phyloP scores from a whole-genome alignment of 1,284 basidiomycete genomes.

The Earliella scabrosa region DNA sequence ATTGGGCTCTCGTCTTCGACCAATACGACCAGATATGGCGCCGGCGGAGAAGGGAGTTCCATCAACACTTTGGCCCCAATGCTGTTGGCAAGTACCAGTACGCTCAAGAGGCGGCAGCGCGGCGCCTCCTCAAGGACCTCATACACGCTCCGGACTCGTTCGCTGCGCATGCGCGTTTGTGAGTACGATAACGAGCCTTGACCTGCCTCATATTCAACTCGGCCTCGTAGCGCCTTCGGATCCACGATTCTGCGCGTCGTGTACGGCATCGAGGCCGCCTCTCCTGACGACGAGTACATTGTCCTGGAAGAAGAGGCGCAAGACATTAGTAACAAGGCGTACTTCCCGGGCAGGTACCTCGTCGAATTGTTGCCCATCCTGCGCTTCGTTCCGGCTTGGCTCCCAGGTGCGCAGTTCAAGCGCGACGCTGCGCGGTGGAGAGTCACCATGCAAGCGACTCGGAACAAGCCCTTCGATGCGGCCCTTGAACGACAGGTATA shows the following conservation, averaged over 20 bases:
- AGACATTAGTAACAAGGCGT: conserved; percentile 58
- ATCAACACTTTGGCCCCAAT: background rate
- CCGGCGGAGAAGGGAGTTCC: background rate
- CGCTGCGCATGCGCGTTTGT: background rate
- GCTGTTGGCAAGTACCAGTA: background rate
- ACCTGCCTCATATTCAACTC: background rate
- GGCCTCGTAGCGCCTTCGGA: conserved; percentile 35
- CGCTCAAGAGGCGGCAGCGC: background rate
- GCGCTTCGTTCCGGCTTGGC: conserved; percentile 35
- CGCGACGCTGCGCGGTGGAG: conserved; percentile 61
- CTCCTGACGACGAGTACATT: conserved; percentile 58
- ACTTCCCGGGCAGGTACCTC: conserved; percentile 66
- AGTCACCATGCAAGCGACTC: conserved; percentile 63
- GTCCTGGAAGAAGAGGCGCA: conserved; percentile 62
- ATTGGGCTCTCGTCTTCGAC: background rate
- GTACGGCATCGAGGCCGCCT: conserved; percentile 62
- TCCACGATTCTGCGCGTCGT: conserved; percentile 54
- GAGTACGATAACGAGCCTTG: background rate
- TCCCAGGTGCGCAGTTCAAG: conserved; percentile 38
- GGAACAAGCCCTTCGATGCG: conserved; percentile 61
- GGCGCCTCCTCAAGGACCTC: background rate
- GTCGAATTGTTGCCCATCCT: conserved; percentile 61
- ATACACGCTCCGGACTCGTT: background rate
- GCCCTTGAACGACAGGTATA: conserved; percentile 55
- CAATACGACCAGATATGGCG: background rate